Conservation (phyloP, 129 eudicot genomes). For the Lactuca saligna region DNA sequence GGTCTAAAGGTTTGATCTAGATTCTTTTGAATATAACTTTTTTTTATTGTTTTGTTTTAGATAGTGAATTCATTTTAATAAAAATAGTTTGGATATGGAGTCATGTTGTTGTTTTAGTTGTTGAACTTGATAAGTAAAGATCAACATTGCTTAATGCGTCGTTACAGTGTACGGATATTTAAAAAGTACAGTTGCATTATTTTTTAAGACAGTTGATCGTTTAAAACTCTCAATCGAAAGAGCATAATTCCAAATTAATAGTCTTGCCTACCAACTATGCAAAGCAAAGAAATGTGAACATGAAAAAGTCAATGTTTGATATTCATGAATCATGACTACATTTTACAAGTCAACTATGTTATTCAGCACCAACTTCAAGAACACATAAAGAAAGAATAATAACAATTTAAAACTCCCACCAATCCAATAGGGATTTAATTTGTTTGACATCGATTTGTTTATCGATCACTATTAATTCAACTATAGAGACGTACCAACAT, state of each 20-base stretch:
- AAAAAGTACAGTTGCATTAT: neutral
- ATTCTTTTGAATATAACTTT: neutral
- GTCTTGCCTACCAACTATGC: neutral
- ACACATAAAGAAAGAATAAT: too few relatives aligned
- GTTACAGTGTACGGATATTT: neutral
- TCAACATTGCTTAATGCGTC: neutral
- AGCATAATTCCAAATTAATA: neutral
- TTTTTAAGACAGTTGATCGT: neutral
- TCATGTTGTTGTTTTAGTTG: too few relatives aligned
- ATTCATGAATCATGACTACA: neutral
- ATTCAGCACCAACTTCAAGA: too few relatives aligned
- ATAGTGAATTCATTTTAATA: slow-evolving; percentile 1
- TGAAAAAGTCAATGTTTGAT: neutral
- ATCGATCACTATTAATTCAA: too few relatives aligned
- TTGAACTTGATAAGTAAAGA: neutral
- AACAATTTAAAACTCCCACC: too few relatives aligned
- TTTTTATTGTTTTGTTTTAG: neutral
- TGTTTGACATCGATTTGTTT: too few relatives aligned
- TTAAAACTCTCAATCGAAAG: neutral
- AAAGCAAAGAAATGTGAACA: neutral
- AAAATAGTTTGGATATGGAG: neutral
- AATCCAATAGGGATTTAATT: too few relatives aligned
- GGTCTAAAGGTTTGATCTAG: slow-evolving; percentile 25
- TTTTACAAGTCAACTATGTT: neutral
- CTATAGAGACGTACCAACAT: too few relatives aligned